Percentiles rank a stretch among this genome's conserved stretches.
These are phyloP conservation scores for Sugiyamaella xylanicola DNA, from an alignment of 1,139 yeast species.

Conservation along the genomic window DNA sequence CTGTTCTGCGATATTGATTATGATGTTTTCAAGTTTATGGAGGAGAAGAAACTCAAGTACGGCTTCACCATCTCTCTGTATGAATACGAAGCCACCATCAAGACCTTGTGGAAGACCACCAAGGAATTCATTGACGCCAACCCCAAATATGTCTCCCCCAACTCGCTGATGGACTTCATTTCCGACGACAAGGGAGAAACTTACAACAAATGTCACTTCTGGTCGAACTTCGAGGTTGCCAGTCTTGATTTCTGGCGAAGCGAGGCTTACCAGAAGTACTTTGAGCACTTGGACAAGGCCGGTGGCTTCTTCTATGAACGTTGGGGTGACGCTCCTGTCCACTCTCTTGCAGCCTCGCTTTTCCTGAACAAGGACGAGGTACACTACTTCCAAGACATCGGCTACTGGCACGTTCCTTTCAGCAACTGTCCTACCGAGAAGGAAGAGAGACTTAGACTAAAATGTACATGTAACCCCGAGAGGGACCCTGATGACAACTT, in stretches of 20 bases:
- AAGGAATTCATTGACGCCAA: constrained; percentile 63
- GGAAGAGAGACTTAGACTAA: constrained; percentile 47
- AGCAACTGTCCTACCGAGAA: constrained; percentile 65
- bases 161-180: constrained; percentile 69
- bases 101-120: constrained; percentile 79
- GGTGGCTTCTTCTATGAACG: constrained; percentile 94
- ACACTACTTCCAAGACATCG: constrained; percentile 80
- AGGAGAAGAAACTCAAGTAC: constrained; percentile 70
- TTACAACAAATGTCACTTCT: constrained; percentile 84
- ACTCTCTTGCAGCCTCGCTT: constrained; percentile 75
- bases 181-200: constrained; percentile 65
- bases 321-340: constrained; percentile 97
- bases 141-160: constrained; percentile 58
- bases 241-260: constrained; percentile 75
- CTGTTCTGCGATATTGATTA: constrained; percentile 80
- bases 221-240: constrained; percentile 92
- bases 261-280: constrained; percentile 65
- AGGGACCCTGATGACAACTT: constrained; percentile 66
- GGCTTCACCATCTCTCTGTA: constrained; percentile 83
- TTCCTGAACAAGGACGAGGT: constrained; percentile 65
- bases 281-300: constrained; percentile 66
- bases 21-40: constrained; percentile 83
- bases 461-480: constrained; percentile 55
- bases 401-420: constrained; percentile 83
- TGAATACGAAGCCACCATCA: constrained; percentile 79